phyloP scores from a whole-genome alignment of 176 grass and related monocot genomes.

The Ensete glaucum region DNA sequence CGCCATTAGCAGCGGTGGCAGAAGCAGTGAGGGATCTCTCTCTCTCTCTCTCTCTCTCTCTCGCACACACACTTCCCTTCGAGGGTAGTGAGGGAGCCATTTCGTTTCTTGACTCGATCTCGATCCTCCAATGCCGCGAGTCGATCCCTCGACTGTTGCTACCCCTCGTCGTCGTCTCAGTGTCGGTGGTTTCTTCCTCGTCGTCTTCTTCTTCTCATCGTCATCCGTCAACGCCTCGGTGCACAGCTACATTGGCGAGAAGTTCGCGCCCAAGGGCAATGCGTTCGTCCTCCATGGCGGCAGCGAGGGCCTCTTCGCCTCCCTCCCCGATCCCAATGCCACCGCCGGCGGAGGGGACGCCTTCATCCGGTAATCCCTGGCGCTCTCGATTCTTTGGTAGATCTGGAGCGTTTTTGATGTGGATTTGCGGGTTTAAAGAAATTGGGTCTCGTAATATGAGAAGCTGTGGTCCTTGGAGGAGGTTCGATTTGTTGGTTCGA shows the following conservation, averaged over 20 bases:
- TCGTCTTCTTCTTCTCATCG: constrained; percentile 27
- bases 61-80: background rate
- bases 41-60: background rate
- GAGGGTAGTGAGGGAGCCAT: background rate
- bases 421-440: background rate
- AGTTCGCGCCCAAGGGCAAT: constrained; percentile 73
- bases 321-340: constrained; percentile 34
- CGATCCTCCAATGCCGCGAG: background rate
- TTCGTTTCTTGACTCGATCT: background rate
- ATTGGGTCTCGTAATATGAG: background rate
- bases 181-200: background rate
- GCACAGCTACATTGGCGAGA: constrained; percentile 66
- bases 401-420: constrained; percentile 4
- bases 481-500: background rate
- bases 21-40: too few species aligned
- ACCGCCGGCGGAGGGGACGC: constrained; percentile 34
- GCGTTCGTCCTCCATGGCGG: constrained; percentile 89
- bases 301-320: constrained; percentile 91
- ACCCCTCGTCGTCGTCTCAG: background rate
- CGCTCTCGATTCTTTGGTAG: background rate
- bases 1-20: too few species aligned
- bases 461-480: background rate
- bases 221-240: constrained; percentile 55
- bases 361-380: constrained; percentile 70
- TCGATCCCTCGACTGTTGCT: background rate